Evolutionary conservation across 805 yeast species (phyloP).

Genomic region (Saturnispora dispora): DNA sequence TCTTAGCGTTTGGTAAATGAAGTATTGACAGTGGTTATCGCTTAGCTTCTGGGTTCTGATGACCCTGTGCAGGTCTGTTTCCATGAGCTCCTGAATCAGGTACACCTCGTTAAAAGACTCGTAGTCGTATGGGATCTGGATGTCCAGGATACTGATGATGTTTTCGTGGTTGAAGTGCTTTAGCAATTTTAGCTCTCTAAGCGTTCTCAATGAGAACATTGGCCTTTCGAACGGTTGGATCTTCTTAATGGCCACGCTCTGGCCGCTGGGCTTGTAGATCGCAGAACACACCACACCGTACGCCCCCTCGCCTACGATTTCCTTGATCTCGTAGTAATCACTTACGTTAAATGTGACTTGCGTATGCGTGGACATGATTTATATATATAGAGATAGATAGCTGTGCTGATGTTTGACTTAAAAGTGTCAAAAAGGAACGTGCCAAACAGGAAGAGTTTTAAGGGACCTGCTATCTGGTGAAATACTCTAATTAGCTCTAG

Average conservation of each 20-base stretch:
- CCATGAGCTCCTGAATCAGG: constrained; percentile 81
- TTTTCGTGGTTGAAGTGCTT: constrained; percentile 92
- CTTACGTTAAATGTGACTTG: constrained; percentile 67
- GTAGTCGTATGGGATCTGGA: constrained; percentile 72
- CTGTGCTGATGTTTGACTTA: not conserved
- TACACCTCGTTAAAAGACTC: constrained; percentile 82
- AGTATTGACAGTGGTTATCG: constrained; percentile 92
- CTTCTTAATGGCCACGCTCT: constrained; percentile 90
- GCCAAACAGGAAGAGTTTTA: too few species aligned
- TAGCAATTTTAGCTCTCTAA: constrained; percentile 80
- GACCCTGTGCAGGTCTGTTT: constrained; percentile 76
- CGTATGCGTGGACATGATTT: constrained; percentile 14
- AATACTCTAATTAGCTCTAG: too few species aligned
- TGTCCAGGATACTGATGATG: constrained; percentile 80
- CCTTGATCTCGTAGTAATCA: constrained; percentile 75
- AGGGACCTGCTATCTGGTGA: not conserved
- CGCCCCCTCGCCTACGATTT: constrained; percentile 92
- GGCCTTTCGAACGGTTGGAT: constrained; percentile 87
- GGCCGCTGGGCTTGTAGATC: constrained; percentile 73
- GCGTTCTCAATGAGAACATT: constrained; percentile 80
- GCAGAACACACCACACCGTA: constrained; percentile 93
- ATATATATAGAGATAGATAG: not conserved
- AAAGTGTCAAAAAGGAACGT: not conserved
- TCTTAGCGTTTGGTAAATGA: constrained; percentile 81
- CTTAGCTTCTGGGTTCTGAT: constrained; percentile 72